Evolutionary conservation across 495 filamentous ascomycete genomes (phyloP), one percentile per base, ranked within the genome.

Genomic region (Geoglossum glabrum): DNA sequence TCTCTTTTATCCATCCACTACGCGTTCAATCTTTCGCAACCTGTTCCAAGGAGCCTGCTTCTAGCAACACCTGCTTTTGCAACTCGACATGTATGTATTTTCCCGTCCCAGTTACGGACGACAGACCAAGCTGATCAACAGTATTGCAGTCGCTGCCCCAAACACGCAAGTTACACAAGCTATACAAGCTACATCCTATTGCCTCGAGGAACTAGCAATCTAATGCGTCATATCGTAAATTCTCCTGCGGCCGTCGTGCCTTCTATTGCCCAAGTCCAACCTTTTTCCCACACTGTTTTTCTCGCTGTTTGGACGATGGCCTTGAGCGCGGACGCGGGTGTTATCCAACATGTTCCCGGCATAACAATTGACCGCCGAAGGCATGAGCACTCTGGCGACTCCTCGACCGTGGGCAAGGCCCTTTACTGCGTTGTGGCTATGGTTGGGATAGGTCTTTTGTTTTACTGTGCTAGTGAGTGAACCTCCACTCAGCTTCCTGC

Each of bases 381-480:
- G 30, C 9, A 4, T 25, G 8, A 23, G 5, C 9, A 28, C 21
- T 28, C 23, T n/a, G 28, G 30, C 11, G 19, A 31, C 30, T 13
- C 46, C 15, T 52, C 49, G 10, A 5, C 17, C 17, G 49, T 30
- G 1, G 49, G 49, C 26, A 52, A 52, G 17, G 49, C 25, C 9
- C 7, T 31, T 10, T 58, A 58, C 17, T 34, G 36, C 25, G 15
- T 26, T 21, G 43, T 58, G 7, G 43, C 21, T 43, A n/a, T 49
- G 26, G 3, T 58, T 49, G 47, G 56, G 6, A 26, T 52, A 15
- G 56, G 38, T 5, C 28, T 49, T 34, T 9, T 58, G 43, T 45
- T 27, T 4, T 45, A 34, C 56, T 58, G 56, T 34, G 21, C 43
- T 3, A 33, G 56, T 58, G 19, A 58, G 56, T 52, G 26, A 46